Percentiles rank a stretch among this genome's conserved stretches.
Evolutionary conservation across 257 asterid genomes (phyloP).

Genomic region (Fraxinus cuspidata): DNA sequence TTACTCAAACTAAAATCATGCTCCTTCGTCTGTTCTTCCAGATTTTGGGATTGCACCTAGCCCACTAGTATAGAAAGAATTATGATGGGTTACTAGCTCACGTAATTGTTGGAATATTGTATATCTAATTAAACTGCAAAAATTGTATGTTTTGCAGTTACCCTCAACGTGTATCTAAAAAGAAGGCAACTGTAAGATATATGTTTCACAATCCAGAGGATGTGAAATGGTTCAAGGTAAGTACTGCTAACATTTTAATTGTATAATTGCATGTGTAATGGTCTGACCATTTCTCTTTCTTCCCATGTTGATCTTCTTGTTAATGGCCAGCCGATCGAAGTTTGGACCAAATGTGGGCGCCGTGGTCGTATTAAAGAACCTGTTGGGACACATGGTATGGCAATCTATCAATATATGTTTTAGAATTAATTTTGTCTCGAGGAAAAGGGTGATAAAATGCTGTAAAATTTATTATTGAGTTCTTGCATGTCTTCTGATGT

Average conservation of each 20-base stretch:
- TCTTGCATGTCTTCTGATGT: too few relatives aligned
- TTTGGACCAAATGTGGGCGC: constrained; percentile 88
- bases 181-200: constrained; percentile 83
- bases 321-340: constrained; percentile 82
- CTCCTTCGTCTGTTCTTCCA: not conserved
- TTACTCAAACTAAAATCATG: not conserved
- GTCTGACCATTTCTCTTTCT: constrained; percentile 12
- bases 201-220: constrained; percentile 98
- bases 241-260: constrained; percentile 4
- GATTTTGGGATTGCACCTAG: not conserved
- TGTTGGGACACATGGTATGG: constrained; percentile 94
- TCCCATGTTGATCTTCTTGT: constrained; percentile 12
- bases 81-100: not conserved
- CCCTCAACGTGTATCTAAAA: constrained; percentile 94
- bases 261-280: not conserved
- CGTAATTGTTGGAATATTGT: not conserved
- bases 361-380: constrained; percentile 98
- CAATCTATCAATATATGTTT: constrained; percentile 1
- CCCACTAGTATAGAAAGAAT: not conserved
- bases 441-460: constrained; percentile 5
- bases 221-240: constrained; percentile 98
- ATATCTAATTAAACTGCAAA: constrained; percentile 27
- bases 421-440: not conserved
- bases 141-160: constrained; percentile 60
- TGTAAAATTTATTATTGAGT: not conserved